Conservation (phyloP, 345 rosid species). For the Cardamine chenopodiifolia region DNA sequence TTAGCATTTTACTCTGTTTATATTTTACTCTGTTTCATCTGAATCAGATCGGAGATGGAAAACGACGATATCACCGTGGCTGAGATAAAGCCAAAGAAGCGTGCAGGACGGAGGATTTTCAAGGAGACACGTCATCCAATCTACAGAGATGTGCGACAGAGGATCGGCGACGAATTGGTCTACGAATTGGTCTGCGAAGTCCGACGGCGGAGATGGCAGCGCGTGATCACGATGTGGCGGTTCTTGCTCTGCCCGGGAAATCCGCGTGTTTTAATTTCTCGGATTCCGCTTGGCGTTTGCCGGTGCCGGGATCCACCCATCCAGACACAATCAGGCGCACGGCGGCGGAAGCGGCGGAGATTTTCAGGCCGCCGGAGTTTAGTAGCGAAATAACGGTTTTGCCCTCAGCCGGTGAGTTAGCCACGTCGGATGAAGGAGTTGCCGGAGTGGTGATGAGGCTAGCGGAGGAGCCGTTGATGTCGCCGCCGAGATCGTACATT, state of each 20-base stretch:
- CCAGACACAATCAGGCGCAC: conserved; percentile 48
- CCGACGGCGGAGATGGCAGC: conserved; percentile 75
- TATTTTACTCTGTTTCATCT: conserved; percentile 9
- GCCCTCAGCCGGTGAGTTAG: conserved; percentile 18
- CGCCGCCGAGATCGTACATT: conserved; percentile 51
- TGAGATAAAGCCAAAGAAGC: conserved; percentile 58
- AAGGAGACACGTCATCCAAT: conserved; percentile 74
- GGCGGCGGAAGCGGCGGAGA: conserved; percentile 57
- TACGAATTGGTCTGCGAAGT: conserved; percentile 81
- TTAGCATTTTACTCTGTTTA: not conserved
- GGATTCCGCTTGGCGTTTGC: conserved; percentile 64
- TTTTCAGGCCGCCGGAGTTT: conserved; percentile 46
- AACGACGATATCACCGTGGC: conserved; percentile 41
- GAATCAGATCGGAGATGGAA: conserved; percentile 26
- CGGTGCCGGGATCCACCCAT: conserved; percentile 47
- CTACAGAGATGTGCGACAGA: conserved; percentile 56
- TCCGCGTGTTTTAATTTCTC: conserved; percentile 67
- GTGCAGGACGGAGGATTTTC: conserved; percentile 57
- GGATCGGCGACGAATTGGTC: conserved; percentile 56
- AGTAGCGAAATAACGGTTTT: conserved; percentile 24
- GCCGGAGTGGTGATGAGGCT: conserved; percentile 31
- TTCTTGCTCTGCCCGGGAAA: conserved; percentile 59
- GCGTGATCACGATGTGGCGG: conserved; percentile 75
- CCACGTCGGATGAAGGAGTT: not conserved
- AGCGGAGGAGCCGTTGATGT: conserved; percentile 73